Conservation (phyloP, 2,329 filamentous ascomycete species). For the Zalaria sp. region DNA sequence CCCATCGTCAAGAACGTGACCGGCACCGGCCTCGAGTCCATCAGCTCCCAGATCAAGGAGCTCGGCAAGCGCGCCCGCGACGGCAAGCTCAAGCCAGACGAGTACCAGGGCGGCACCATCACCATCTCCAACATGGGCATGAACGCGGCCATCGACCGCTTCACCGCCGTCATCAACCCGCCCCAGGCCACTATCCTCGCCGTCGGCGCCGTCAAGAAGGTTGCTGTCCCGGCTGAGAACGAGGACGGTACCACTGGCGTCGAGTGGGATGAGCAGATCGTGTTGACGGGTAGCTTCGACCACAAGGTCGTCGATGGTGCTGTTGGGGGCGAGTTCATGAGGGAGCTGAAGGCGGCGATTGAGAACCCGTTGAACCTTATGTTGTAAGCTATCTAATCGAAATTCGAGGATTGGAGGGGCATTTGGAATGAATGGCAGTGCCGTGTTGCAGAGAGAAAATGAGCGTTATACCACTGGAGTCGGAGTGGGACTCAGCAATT, state of each 20-base stretch:
- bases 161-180: conserved; percentile 98
- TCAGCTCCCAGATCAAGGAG: conserved; percentile 85
- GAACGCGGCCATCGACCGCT: conserved; percentile 91
- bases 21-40: conserved; percentile 71
- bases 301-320: conserved; percentile 98
- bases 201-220: conserved; percentile 90
- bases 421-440: neutral
- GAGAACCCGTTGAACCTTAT: conserved; percentile 95
- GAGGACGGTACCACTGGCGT: conserved; percentile 63
- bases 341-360: conserved; percentile 90
- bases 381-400: conserved; percentile 41
- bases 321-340: conserved; percentile 91
- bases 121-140: conserved; percentile 99
- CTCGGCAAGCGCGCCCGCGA: conserved; percentile 92
- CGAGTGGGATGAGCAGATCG: conserved; percentile 95
- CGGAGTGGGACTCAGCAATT: neutral
- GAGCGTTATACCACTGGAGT: neutral
- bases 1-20: conserved; percentile 89
- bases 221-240: conserved; percentile 71
- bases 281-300: conserved; percentile 90
- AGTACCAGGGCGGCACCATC: conserved; percentile 98
- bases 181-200: conserved; percentile 92
- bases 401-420: neutral
- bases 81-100: conserved; percentile 97
- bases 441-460: neutral